These are phyloP conservation scores for Crucibulum laeve DNA, from an alignment of 768 basidiomycete genomes.

Conservation along the genomic window DNA sequence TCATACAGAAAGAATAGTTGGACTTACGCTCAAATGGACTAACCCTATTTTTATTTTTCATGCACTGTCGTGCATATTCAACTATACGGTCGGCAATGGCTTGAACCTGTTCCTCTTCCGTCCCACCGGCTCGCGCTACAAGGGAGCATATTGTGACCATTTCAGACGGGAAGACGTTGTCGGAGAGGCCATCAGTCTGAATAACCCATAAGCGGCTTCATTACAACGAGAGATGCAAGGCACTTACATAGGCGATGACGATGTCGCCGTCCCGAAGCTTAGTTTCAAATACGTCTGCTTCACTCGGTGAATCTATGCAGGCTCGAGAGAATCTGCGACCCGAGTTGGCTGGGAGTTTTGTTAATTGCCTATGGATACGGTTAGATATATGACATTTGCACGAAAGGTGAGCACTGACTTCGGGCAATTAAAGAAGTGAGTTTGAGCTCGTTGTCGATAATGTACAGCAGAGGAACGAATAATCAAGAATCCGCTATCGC, in stretches of 20 bases:
- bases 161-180: constrained; percentile 67
- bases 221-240: background rate
- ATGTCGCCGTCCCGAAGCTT: constrained; percentile 49
- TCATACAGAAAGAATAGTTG: background rate
- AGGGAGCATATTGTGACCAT: constrained; percentile 68
- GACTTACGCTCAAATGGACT: constrained; percentile 74
- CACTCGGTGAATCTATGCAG: constrained; percentile 47
- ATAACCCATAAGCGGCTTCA: constrained; percentile 20
- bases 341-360: constrained; percentile 44
- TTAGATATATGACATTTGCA: constrained; percentile 2
- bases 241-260: constrained; percentile 42
- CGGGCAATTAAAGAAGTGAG: constrained; percentile 56
- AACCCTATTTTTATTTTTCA: constrained; percentile 57
- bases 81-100: constrained; percentile 70
- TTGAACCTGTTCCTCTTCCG: constrained; percentile 63
- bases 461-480: constrained; percentile 65
- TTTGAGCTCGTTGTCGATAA: constrained; percentile 45
- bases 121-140: constrained; percentile 47
- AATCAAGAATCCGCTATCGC: constrained; percentile 76
- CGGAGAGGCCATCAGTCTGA: constrained; percentile 52
- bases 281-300: constrained; percentile 39
- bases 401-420: constrained; percentile 26
- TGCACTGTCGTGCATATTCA: constrained; percentile 63
- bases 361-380: constrained; percentile 40
- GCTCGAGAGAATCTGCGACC: constrained; percentile 41